Evolutionary conservation across 441 rosid genomes (phyloP).

Genomic region (Bocquillonia castaneifolia): DNA sequence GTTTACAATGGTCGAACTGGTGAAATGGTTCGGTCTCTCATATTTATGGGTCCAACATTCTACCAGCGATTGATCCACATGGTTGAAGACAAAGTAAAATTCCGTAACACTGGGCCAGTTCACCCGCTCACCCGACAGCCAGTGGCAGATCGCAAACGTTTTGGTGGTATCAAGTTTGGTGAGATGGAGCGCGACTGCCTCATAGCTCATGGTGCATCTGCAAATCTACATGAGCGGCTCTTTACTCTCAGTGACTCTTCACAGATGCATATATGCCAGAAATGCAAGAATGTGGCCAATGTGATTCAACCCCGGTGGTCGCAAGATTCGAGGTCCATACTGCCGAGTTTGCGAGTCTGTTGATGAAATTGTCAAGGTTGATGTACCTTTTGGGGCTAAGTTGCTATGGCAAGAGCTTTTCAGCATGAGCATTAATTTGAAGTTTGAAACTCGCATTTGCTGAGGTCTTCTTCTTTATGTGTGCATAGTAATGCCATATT

Average conservation of each 20-base stretch:
- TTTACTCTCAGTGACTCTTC: constrained; percentile 76
- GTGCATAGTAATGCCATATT: too few species aligned
- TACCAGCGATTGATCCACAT: constrained; percentile 82
- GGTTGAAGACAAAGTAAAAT: constrained; percentile 90
- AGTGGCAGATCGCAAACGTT: constrained; percentile 79
- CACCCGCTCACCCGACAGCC: constrained; percentile 90
- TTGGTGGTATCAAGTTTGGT: constrained; percentile 85
- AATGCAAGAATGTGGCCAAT: constrained; percentile 51
- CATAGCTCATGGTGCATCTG: constrained; percentile 81
- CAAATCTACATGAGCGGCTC: constrained; percentile 76
- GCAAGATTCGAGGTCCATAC: constrained; percentile 67
- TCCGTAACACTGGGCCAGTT: constrained; percentile 88
- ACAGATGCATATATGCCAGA: constrained; percentile 65
- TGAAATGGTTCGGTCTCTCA: constrained; percentile 60
- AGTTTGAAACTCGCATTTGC: constrained; percentile 59
- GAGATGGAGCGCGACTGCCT: constrained; percentile 95
- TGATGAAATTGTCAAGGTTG: constrained; percentile 58
- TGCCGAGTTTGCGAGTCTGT: constrained; percentile 55
- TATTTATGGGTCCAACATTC: constrained; percentile 87
- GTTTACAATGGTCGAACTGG: constrained; percentile 75
- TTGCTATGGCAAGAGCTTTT: constrained; percentile 74
- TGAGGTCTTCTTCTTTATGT: too few species aligned
- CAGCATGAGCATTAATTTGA: constrained; percentile 74
- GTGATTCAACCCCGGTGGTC: constrained; percentile 63
- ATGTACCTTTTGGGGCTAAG: constrained; percentile 86